Base-by-base conservation (phyloP, 257 asterid genomes). In the Ophiorrhiza pumila region DNA sequence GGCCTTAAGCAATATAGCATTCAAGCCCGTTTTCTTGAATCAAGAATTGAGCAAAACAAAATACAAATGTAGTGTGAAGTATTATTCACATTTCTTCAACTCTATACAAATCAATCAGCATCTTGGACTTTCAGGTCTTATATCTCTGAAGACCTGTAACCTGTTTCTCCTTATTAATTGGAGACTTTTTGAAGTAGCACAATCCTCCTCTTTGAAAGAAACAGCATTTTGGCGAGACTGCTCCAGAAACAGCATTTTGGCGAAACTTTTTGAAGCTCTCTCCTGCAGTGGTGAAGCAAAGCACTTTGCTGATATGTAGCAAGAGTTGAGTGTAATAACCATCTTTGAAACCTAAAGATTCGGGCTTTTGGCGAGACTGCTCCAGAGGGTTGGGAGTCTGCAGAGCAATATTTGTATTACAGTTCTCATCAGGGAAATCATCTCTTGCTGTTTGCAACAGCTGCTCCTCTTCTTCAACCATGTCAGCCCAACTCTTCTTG, bases 401-500 rank as follows among this genome's bases (percentile, higher is more conserved):
- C 1, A 73, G 61, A 49, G 77, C 67, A 34, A 82, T 78, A 79
- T 91, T 86, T 14, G 77, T 62, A 78, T 86, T 75, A 42, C 61
- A 35, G 72, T 87, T 89, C 77, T 89, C 96, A 59, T 89, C 85
- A 42, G 65, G 47, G n/a, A 57, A 61, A 62, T 39, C 75, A 25
- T 50, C 69, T 66, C 53, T 47, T 78, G 78, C 75, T 27, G 45
- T 56, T 50, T 73, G 80, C 37, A 70, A 55, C 72, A 59, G 79
- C 62, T 55, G 65, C 59, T 84, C 90, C 0, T 88, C 96, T 76
- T 90, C 94, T 69, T 92, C 98, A 74, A 86, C 98, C 87, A 86
- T 85, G 74, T 88, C 95, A 47, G 97, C 97, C 98, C 98, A 88
- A 60, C 87, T 85, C 80, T 80, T 88, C 78, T 72, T 74, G 22